Evolutionary conservation across 257 asterid species (phyloP).

Genomic region (Ligustrum vulgare): DNA sequence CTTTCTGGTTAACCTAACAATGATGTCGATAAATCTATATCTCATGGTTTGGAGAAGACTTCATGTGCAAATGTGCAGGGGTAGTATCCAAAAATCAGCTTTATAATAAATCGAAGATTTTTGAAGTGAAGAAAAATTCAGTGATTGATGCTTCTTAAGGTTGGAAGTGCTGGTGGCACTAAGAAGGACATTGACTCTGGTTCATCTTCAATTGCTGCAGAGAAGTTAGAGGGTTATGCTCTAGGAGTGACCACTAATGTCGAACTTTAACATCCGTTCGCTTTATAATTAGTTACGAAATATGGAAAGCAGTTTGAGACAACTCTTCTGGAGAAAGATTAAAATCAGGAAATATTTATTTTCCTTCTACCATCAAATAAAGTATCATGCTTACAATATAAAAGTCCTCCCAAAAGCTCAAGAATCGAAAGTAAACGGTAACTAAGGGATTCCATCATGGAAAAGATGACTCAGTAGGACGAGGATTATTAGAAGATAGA

Average conservation of each 20-base stretch:
- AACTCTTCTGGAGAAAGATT: constrained; percentile 75
- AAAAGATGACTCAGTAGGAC: constrained; percentile 39
- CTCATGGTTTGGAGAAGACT: too few species aligned
- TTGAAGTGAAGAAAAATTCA: too few species aligned
- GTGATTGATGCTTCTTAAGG: too few species aligned
- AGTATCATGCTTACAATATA: constrained; percentile 70
- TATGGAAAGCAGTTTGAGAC: constrained; percentile 86
- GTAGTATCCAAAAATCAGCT: too few species aligned
- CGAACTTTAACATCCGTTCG: constrained; percentile 72
- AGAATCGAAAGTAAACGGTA: constrained; percentile 64
- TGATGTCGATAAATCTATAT: constrained; percentile 22
- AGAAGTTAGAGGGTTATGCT: constrained; percentile 37
- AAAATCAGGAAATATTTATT: constrained; percentile 65
- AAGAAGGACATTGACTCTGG: too few species aligned
- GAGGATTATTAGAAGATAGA: too few species aligned
- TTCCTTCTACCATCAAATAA: constrained; percentile 79
- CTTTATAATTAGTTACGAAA: constrained; percentile 55
- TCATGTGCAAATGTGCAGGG: too few species aligned
- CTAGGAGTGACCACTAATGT: constrained; percentile 35
- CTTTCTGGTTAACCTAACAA: constrained; percentile 25
- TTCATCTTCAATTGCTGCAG: constrained; percentile 31
- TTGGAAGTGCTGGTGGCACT: too few species aligned
- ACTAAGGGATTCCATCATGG: constrained; percentile 33
- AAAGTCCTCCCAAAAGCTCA: constrained; percentile 61
- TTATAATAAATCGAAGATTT: too few species aligned